phyloP scores from a whole-genome alignment of 495 filamentous ascomycete species.

The Penicillium goetzii region DNA sequence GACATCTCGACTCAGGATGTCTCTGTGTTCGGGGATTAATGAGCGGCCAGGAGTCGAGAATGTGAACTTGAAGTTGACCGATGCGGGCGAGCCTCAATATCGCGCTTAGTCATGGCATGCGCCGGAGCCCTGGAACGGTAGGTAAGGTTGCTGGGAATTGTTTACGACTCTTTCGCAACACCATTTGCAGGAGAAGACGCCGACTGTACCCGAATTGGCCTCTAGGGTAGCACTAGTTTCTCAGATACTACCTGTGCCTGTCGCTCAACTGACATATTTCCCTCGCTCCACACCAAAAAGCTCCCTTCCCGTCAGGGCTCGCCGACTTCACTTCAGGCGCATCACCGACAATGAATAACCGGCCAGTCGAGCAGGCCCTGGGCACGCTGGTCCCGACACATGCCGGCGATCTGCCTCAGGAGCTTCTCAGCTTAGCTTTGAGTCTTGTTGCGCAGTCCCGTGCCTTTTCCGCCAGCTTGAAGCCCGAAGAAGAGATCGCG shows the following conservation, averaged over 20 bases:
- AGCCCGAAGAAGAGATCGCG: conserved; percentile 86
- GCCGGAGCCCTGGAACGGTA: conserved; percentile 11
- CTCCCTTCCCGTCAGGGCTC: background rate
- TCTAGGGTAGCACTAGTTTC: too few relatives aligned
- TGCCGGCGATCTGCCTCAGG: conserved; percentile 68
- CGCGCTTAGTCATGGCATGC: conserved; percentile 30
- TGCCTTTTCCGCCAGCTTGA: conserved; percentile 74
- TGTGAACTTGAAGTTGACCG: conserved; percentile 1
- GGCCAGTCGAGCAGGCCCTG: conserved; percentile 75
- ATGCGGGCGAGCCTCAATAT: conserved; percentile 17
- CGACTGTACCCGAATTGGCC: background rate
- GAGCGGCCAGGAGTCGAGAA: background rate
- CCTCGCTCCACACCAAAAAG: background rate
- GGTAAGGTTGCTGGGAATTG: conserved; percentile 11
- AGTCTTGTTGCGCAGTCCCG: conserved; percentile 88
- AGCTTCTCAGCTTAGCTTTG: conserved; percentile 74
- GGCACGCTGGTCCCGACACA: conserved; percentile 78
- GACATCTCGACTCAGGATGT: conserved; percentile 30
- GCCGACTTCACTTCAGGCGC: conserved; percentile 7
- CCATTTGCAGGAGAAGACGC: background rate
- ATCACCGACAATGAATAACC: conserved; percentile 50
- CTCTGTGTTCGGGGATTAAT: background rate
- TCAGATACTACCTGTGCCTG: background rate
- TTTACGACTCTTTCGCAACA: conserved; percentile 14
- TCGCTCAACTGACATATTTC: background rate